A percentile compares a stretch with the other conserved stretches of the same genome.
phyloP scores from a whole-genome alignment of 2,329 filamentous ascomycete species.

The Parastagonospora avenae region DNA sequence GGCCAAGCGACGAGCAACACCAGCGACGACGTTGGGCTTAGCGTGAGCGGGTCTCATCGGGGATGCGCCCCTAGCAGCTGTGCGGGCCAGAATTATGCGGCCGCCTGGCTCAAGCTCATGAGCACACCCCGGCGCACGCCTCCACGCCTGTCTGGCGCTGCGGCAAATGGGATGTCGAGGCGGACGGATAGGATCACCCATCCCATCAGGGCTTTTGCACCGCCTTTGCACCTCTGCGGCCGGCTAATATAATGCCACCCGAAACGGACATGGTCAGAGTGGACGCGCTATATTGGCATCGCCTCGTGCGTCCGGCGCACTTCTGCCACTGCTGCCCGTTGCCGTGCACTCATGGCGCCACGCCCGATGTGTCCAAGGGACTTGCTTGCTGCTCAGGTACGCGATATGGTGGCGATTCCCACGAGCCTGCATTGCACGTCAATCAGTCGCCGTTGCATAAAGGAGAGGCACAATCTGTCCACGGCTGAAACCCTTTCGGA shows the following conservation, averaged over 20 bases:
- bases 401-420: conserved; percentile 34
- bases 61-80: conserved; percentile 32
- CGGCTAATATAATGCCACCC: conserved; percentile 40
- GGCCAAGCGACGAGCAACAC: conserved; percentile 34
- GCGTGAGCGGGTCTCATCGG: conserved; percentile 38
- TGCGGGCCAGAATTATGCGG: conserved; percentile 36
- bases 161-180: conserved; percentile 42
- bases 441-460: conserved; percentile 41
- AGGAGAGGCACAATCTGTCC: conserved; percentile 32
- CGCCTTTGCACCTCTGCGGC: conserved; percentile 24
- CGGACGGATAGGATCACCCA: conserved; percentile 29
- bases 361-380: conserved; percentile 13
- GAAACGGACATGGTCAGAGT: conserved; percentile 30
- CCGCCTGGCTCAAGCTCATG: conserved; percentile 28
- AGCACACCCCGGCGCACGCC: conserved; percentile 21
- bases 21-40: conserved; percentile 36
- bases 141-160: conserved; percentile 27
- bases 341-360: conserved; percentile 36
- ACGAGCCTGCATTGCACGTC: conserved; percentile 26
- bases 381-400: conserved; percentile 35
- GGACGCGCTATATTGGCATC: conserved; percentile 35
- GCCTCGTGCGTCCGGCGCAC: conserved; percentile 30
- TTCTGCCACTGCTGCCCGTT: conserved; percentile 28
- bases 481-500: conserved; percentile 44
- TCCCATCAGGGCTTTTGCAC: conserved; percentile 26